These are phyloP conservation scores for Plasmodium fragile DNA, from an alignment of 169 alveolate species.

Conservation along the genomic window DNA sequence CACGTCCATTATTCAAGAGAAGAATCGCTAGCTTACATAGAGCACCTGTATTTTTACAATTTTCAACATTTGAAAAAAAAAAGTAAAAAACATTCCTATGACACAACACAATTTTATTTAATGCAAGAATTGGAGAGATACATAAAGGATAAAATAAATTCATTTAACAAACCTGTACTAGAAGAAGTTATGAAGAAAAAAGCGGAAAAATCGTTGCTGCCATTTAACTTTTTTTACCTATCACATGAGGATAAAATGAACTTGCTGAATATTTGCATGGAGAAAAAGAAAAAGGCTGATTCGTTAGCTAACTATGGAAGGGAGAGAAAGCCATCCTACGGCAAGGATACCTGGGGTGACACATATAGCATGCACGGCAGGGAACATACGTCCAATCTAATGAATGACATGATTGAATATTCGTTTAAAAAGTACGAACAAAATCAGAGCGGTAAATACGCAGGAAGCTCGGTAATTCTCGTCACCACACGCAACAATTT, in stretches of 20 bases:
- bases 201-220: constrained; percentile 36
- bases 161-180: constrained; percentile 28
- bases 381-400: background rate
- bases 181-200: constrained; percentile 44
- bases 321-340: background rate
- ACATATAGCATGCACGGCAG: background rate
- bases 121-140: constrained; percentile 37
- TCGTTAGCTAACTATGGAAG: background rate
- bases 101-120: constrained; percentile 21
- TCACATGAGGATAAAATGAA: constrained; percentile 37
- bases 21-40: constrained; percentile 55
- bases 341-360: background rate
- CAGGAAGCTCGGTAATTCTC: constrained; percentile 45
- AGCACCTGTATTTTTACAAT: constrained; percentile 63
- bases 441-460: constrained; percentile 44
- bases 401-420: constrained; percentile 11
- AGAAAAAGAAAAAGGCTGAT: constrained; percentile 1
- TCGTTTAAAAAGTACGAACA: constrained; percentile 19
- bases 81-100: background rate
- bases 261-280: constrained; percentile 13
- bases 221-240: constrained; percentile 48
- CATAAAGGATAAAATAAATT: constrained; percentile 43
- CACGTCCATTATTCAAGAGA: constrained; percentile 52
- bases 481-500: constrained; percentile 51
- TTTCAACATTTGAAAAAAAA: constrained; percentile 58